Base-by-base conservation (phyloP, 257 asterid species). In the Salvia splendens region DNA sequence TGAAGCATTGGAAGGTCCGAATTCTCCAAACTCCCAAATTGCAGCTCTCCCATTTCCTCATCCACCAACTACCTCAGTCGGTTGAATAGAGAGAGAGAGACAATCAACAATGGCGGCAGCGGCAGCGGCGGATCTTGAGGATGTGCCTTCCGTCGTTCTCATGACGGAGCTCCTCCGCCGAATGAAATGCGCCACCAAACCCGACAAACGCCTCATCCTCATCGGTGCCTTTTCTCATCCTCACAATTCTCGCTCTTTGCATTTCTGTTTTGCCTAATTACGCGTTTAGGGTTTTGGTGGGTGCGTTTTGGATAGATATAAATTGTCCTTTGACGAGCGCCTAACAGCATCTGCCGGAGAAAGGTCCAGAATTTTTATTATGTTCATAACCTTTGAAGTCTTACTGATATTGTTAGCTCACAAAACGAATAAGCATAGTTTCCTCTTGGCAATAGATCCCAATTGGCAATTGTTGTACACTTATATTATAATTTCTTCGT, bases 191-290 rank as follows among this genome's bases (percentile, higher is more conserved):
- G 78, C 90, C 65, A 53, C 57, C 76, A 87, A 88, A 58, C 97
- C 97, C 10, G 96, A 90, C 81, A 90, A 87, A 69, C 91, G 97
- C 77, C 92, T 90, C 78, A 88, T 90, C 74, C 96, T 90, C 79
- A 75, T 90, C 12, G 97, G 97, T 87, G 38, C 14, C 33, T 17
- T 36, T 32, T 45, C 43, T 3, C 12, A 10, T 48, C 70, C 64
- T 53, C 49, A 9, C 45, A 10, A 24, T 73, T 59, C 65, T n/a
- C 17, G 36, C 42, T 12, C 8, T 5, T 8, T 11, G 5, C 16
- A 4, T 6, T 60, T 56, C 10, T 30, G 5, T 30, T 55, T 33
- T 38, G 0, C 4, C 9, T n/a, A 10, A 52, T 17, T 32, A 1
- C 11, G 54, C 47, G 47, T 47, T 56, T 66, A 50, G 58, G 82